Conservation (phyloP, 805 yeast genomes). For the Zygosaccharomyces pseudorouxii region DNA sequence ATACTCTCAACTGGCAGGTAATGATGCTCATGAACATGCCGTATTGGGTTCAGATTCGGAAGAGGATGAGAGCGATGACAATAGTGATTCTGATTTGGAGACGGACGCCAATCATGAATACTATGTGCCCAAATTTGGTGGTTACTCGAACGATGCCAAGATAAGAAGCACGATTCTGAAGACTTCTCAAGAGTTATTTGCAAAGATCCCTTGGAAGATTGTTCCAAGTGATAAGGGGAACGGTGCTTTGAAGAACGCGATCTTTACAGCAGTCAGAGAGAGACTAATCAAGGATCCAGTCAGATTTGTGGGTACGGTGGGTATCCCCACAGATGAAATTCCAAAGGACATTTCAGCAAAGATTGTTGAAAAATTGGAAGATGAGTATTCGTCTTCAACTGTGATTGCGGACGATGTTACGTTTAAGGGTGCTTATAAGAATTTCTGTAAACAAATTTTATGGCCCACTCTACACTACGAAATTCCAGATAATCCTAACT, state of each 20-base stretch:
- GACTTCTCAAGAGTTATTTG: slow-evolving; percentile 38
- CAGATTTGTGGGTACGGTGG: slow-evolving; percentile 86
- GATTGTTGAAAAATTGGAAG: slow-evolving; percentile 45
- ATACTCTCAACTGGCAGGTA: slow-evolving; percentile 12
- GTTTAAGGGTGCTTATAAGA: slow-evolving; percentile 85
- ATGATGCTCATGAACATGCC: slow-evolving; percentile 7
- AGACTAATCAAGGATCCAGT: slow-evolving; percentile 37
- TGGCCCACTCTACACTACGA: slow-evolving; percentile 97
- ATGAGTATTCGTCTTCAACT: slow-evolving; percentile 54
- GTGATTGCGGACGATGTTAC: slow-evolving; percentile 73
- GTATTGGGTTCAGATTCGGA: slow-evolving; percentile 13
- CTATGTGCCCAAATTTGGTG: slow-evolving; percentile 55
- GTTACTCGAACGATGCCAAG: slow-evolving; percentile 60
- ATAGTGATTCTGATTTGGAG: slow-evolving; percentile 25
- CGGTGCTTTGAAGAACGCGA: slow-evolving; percentile 83
- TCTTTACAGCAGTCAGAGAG: slow-evolving; percentile 51
- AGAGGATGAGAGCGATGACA: slow-evolving; percentile 9
- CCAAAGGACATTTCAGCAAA: slow-evolving; percentile 50
- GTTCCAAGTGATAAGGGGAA: slow-evolving; percentile 72
- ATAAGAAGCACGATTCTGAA: slow-evolving; percentile 38
- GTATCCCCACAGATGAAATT: slow-evolving; percentile 84
- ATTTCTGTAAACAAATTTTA: slow-evolving; percentile 87
- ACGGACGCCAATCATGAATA: slow-evolving; percentile 18
- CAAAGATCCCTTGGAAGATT: slow-evolving; percentile 65
- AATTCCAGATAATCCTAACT: slow-evolving; percentile 90